Evolutionary conservation across 768 basidiomycete species (phyloP), one percentile per base, ranked within the genome.

Genomic region (Clitopilus passeckerianus): DNA sequence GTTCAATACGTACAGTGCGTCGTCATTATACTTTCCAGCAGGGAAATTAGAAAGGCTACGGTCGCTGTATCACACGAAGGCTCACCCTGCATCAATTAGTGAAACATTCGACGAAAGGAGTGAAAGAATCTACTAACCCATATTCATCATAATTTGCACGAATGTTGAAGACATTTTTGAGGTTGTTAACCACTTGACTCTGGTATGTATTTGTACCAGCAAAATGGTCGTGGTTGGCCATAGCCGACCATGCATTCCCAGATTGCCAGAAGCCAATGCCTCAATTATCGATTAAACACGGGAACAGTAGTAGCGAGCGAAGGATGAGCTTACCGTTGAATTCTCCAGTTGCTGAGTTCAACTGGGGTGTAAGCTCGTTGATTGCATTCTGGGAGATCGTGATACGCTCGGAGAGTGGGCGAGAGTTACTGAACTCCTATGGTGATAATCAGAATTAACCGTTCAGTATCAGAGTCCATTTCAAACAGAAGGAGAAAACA

Each of bases 251-350:
- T 9, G 76, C 80, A 55, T 83, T 84, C 1, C 72, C 83, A 22
- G 79, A 71, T 63, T 83, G 80, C 82, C 83, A 83, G 59, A 74
- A 83, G 37, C 79, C 75, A 41, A 84, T 76, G 6, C 77, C 82
- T 81, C 33, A 22, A 18, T 20, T 37, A 24, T 30, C 5, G 8
- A 23, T 41, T 33, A 55, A 56, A 52, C 10, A 35, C 16, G 6
- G n/a, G 37, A 10, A n/a, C 27, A 30, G 27, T 30, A 7, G 27
- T 30, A 3, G 27, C 27, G n/a, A n/a, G n/a, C n/a, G 27, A 30
- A 30, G 27, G 16, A 7, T 6, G 34, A 15, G 61, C 72, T 34
- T 53, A 74, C 80, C 78, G 58, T 76, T 75, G 69, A 81, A 81
- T 61, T 80, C 72, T 1, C 70, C 80, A 41, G 62, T 77, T 6